Base-by-base conservation (phyloP, 345 rosid species). In the Syzygium aqueum region DNA sequence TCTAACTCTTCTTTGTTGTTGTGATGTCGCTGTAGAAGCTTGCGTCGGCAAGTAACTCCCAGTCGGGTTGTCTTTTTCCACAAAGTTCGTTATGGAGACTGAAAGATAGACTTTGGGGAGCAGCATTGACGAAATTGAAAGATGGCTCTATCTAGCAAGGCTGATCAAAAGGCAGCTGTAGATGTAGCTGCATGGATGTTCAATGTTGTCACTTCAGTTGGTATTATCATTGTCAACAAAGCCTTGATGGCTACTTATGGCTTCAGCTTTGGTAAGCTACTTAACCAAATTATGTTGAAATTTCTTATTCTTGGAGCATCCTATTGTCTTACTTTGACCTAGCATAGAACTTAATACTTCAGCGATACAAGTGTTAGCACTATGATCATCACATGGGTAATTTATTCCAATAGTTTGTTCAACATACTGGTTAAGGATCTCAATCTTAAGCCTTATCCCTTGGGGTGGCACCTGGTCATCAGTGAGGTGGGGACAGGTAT, bases 131-230 rank as follows among this genome's bases (percentile, higher is more conserved):
- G 16, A 59, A 51, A 84, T 85, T 85, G 84, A 53, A 91, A 90
- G 87, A 96, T 96, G 98, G 94, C 98, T 91, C 91, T 97, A 53
- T 90, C 92, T 57, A 96, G 90, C 89, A 94, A 92, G 90, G 95
- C 96, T 56, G 98, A 95, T 88, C 93, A 86, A 94, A 97, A 96
- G 89, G 97, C 98, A 85, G 93, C 97, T 17, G 91, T 91, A 49
- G 99, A 97, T 94, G 96, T 94, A n/a, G 98, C 96, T 90, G 96
- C 98, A 65, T 97, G 99, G 99, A 93, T 95, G 96, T 97, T 97
- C 94, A 97, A 97, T 93, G 95, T 97, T 50, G 99, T 96, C 92
- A 95, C 99, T 77, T 97, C 98, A 84, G 99, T 97, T 88, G 99
- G 99, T 89, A 94, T 97, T 63, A 97, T 97, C 88, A 95, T 97